A percentile compares a stretch with the other conserved stretches of the same genome.
phyloP scores from a whole-genome alignment of 1,284 basidiomycete genomes.

The Boletellus deceptivus region DNA sequence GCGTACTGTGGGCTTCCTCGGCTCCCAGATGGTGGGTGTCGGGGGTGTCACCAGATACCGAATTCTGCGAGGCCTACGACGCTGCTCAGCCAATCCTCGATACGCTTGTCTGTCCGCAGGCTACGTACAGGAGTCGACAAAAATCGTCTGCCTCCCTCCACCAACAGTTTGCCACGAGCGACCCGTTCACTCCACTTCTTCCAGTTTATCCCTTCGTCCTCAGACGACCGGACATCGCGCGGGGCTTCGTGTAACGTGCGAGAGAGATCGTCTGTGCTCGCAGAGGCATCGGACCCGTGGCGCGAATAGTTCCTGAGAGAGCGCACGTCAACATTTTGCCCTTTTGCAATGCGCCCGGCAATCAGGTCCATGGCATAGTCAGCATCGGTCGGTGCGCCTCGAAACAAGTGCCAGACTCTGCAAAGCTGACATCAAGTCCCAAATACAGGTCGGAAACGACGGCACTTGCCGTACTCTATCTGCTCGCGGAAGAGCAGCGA shows the following conservation, averaged over 20 bases:
- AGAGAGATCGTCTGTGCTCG: slow-evolving; percentile 7
- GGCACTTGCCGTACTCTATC: slow-evolving; percentile 46
- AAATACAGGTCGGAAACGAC: neutral
- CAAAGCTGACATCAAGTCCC: slow-evolving; percentile 5
- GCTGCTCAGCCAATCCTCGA: slow-evolving; percentile 3
- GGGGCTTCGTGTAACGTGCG: slow-evolving; percentile 5
- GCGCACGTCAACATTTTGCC: slow-evolving; percentile 43
- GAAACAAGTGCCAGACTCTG: slow-evolving; percentile 49
- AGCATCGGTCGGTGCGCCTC: slow-evolving; percentile 59
- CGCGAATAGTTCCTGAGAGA: slow-evolving; percentile 10
- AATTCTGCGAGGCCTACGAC: slow-evolving; percentile 9
- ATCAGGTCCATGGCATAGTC: slow-evolving; percentile 70
- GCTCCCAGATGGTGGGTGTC: neutral
- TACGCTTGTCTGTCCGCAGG: neutral
- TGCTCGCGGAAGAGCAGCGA: slow-evolving; percentile 47
- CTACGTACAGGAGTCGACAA: slow-evolving; percentile 38
- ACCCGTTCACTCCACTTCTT: slow-evolving; percentile 53
- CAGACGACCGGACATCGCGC: slow-evolving; percentile 5
- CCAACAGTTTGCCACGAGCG: slow-evolving; percentile 43
- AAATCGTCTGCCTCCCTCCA: slow-evolving; percentile 42
- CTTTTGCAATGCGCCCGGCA: slow-evolving; percentile 54
- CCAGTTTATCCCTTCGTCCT: slow-evolving; percentile 41
- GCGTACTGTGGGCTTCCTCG: slow-evolving; percentile 43
- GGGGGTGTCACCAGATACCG: neutral
- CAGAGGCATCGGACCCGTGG: slow-evolving; percentile 7